A percentile compares a stretch with the other conserved stretches of the same genome.
Evolutionary conservation across 768 basidiomycete genomes (phyloP).

Genomic region (Termitomyces titanicus): DNA sequence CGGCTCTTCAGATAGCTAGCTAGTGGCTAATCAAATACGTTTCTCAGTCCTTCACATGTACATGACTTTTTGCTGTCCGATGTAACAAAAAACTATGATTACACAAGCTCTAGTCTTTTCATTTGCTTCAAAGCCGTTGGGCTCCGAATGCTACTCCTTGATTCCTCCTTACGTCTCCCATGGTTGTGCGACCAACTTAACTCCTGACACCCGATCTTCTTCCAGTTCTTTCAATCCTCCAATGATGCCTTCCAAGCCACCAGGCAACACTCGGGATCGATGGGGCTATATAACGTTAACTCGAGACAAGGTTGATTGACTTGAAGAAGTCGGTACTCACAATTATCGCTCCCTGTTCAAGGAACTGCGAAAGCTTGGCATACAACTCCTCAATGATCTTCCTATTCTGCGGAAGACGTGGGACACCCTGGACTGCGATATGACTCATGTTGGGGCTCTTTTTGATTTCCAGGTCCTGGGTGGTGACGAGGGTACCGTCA

Average conservation of each 20-base stretch:
- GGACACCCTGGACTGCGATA: slow-evolving; percentile 11
- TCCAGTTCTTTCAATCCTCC: slow-evolving; percentile 39
- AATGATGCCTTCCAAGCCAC: slow-evolving; percentile 39
- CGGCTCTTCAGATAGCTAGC: no score
- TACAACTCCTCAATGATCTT: slow-evolving; percentile 14
- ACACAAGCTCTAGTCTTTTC: no score
- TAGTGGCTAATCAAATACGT: no score
- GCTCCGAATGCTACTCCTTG: no score
- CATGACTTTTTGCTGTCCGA: no score
- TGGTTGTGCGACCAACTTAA: slow-evolving; percentile 41
- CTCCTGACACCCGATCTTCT: slow-evolving; percentile 37
- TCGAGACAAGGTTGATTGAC: no score
- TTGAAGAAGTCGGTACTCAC: no score
- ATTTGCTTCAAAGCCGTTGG: no score
- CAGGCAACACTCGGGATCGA: slow-evolving; percentile 34
- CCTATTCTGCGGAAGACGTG: slow-evolving; percentile 18
- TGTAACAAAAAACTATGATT: no score
- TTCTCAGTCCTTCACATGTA: no score
- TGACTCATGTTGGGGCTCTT: slow-evolving; percentile 25
- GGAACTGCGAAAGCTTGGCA: slow-evolving; percentile 12
- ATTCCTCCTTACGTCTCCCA: no score
- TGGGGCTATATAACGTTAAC: slow-evolving; percentile 38
- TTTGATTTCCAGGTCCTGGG: slow-evolving; percentile 29
- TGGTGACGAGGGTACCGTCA: slow-evolving; percentile 29
- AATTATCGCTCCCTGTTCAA: slow-evolving; percentile 25